phyloP scores from a whole-genome alignment of 306 rosid species.

The Vicia villosa region DNA sequence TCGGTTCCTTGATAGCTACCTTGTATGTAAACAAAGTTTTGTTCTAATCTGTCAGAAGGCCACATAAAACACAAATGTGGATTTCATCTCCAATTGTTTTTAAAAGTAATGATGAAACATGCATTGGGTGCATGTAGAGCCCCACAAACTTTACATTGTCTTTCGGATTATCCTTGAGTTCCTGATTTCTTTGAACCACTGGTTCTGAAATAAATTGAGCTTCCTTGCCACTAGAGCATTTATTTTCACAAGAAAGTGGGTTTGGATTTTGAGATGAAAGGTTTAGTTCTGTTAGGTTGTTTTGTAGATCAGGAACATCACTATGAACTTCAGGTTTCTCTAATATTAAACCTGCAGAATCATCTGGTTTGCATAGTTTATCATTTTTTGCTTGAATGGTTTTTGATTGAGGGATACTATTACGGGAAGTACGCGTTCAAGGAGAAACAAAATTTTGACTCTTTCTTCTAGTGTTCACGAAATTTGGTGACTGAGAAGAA shows the following conservation, averaged over 20 bases:
- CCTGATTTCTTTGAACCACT: slow-evolving; percentile 39
- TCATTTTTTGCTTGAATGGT: slow-evolving; percentile 39
- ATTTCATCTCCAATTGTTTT: slow-evolving; percentile 54
- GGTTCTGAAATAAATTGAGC: no score
- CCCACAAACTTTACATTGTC: slow-evolving; percentile 65
- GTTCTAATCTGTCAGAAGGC: slow-evolving; percentile 48
- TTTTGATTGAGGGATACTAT: slow-evolving; percentile 41
- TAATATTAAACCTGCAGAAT: slow-evolving; percentile 38
- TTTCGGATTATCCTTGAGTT: slow-evolving; percentile 43
- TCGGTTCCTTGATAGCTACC: slow-evolving; percentile 53
- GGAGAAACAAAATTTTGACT: slow-evolving; percentile 31
- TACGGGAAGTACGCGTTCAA: slow-evolving; percentile 37
- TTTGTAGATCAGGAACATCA: no score
- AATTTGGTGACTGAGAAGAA: slow-evolving; percentile 44
- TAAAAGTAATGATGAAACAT: slow-evolving; percentile 63
- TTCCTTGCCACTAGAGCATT: no score
- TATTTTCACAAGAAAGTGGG: no score
- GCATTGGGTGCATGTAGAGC: slow-evolving; percentile 71
- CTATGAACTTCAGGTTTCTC: slow-evolving; percentile 49
- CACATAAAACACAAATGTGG: slow-evolving; percentile 68
- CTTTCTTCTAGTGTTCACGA: slow-evolving; percentile 63
- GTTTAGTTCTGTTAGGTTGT: no score
- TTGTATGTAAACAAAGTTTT: slow-evolving; percentile 67
- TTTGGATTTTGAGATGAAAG: no score
- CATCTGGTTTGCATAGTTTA: slow-evolving; percentile 41